Base-by-base conservation (phyloP, 441 rosid genomes). In the Pelargonium australe region DNA sequence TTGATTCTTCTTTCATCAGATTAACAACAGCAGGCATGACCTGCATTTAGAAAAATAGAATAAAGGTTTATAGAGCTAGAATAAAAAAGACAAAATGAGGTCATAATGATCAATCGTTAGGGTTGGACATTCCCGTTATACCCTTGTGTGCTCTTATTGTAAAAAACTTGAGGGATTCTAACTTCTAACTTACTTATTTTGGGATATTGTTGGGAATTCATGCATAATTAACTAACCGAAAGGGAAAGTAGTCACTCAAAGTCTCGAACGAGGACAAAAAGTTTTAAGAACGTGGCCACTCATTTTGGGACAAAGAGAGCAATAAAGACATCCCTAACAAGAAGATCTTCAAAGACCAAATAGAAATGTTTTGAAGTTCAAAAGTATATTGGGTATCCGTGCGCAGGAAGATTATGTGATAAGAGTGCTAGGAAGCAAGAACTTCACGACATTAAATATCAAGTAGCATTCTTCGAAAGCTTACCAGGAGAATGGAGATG, bases 21-120 rank as follows among this genome's bases (percentile, higher is more conserved):
- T 85, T 88, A 41, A 91, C 82, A 44, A 91, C 84, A 19, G 96
- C 94, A 73, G 97, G 96, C 96, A 89, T 91, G 70, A 94, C 99
- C 99, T 94, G 79, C 64, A 72, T 58, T 63, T 45, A 63, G 2
- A 64, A 69, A 41, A 28, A 31, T 31, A 31, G 19, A 19, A 19
- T 12, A 53, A 53, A 12, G 51, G 2, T 31, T 31, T 31, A 31
- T 2, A 31, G 37, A 31, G 31, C 31, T 28, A 28, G 4, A 28
- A 28, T 2, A 28, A 28, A 28, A 2, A 28, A 28, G 0, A 28
- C 58, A 51, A 51, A 13, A 16, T 51, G 58, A 0, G 23, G 23
- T 25, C 13, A 62, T 61, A 61, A 10, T 1, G 25, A 28, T 28
- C 2, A 28, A 28, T 28, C 31, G 31, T 28, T 28, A 28, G 31